Evolutionary conservation across 2,329 filamentous ascomycete genomes (phyloP), one percentile per base, ranked within the genome.

Genomic region (Diaporthe citrichinensis): DNA sequence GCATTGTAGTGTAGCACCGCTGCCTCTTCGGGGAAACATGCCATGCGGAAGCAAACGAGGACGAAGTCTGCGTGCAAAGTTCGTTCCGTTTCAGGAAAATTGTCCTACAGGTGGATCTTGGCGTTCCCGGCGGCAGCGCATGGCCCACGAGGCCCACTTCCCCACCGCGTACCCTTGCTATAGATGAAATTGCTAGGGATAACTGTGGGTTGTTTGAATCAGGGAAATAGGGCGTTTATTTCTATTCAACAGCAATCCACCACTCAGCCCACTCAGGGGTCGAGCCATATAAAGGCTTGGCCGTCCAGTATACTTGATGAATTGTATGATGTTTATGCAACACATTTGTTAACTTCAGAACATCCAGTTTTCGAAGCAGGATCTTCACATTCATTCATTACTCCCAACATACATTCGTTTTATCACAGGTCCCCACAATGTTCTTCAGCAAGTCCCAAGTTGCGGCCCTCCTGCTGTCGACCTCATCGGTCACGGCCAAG

Each of bases 401-500:
- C 34, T 10, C 28, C 28, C n/a, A 55, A 53, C 8, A 55, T 10
- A 73, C 71, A 55, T 55, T 73, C 71, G 34, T 62, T 62, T 73
- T 53, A 39, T 23, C 20, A 44, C 17, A 39, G 41, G 20, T 34
- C 31, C 20, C 10, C 61, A 74, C 20, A 20, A 76, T 76, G 74
- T 49, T 57, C 34, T 57, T 67, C 53, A 61, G 17, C 41, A 15
- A 55, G 58, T 73, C 58, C 12, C 58, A 73, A 51, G 12, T 77
- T 10, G 57, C 51, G 6, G 36, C 62, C 59, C 20, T 74, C 17
- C 49, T 76, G 34, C 17, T 77, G 36, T 75, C 72, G 44, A 71
- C 72, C 55, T 71, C 74, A 7, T 71, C 59, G 59, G 76, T 61
- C 23, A 44, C 74, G 15, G 76, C 74, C 28, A 55, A 69, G 46